A percentile compares a stretch with the other conserved stretches of the same genome.
These are phyloP conservation scores for Pseudozyma thailandica DNA, from an alignment of 1,284 basidiomycete genomes.

Conservation along the genomic window DNA sequence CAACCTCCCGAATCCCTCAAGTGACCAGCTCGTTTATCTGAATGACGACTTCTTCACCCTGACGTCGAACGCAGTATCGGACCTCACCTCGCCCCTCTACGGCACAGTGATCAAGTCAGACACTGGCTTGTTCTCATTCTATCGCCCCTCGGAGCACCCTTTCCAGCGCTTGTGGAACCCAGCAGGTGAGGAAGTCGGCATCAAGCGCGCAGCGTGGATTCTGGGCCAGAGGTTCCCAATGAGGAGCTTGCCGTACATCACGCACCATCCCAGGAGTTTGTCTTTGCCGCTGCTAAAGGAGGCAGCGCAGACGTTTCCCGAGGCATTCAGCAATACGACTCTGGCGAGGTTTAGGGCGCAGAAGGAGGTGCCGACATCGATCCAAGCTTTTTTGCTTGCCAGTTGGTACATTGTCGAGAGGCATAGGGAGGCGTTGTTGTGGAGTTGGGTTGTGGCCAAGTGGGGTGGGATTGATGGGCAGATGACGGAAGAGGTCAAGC, in stretches of 20 bases:
- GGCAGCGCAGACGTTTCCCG: slow-evolving; percentile 43
- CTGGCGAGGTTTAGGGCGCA: slow-evolving; percentile 50
- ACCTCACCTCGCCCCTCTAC: slow-evolving; percentile 48
- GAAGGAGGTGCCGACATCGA: slow-evolving; percentile 65
- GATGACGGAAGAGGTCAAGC: slow-evolving; percentile 56
- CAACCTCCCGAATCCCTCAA: slow-evolving; percentile 22
- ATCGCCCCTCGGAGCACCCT: slow-evolving; percentile 39
- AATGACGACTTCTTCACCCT: slow-evolving; percentile 60
- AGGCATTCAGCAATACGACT: slow-evolving; percentile 35
- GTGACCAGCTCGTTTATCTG: slow-evolving; percentile 41
- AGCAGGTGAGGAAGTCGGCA: slow-evolving; percentile 47
- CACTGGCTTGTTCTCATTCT: slow-evolving; percentile 33
- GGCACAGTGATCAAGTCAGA: slow-evolving; percentile 49
- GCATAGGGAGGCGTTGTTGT: slow-evolving; percentile 58
- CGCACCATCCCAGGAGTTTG: slow-evolving; percentile 69
- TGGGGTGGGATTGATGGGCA: slow-evolving; percentile 66
- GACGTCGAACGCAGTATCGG: slow-evolving; percentile 15
- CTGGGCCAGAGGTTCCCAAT: slow-evolving; percentile 67
- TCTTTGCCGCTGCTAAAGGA: slow-evolving; percentile 65
- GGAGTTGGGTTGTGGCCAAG: slow-evolving; percentile 50
- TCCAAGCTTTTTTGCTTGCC: slow-evolving; percentile 67
- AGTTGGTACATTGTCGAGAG: slow-evolving; percentile 53
- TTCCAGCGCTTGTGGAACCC: slow-evolving; percentile 53
- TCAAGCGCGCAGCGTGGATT: slow-evolving; percentile 46
- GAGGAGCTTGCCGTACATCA: slow-evolving; percentile 69